Evolutionary conservation across 2,329 filamentous ascomycete genomes (phyloP), one percentile per base, ranked within the genome.

Genomic region (Dactylellina cionopaga): DNA sequence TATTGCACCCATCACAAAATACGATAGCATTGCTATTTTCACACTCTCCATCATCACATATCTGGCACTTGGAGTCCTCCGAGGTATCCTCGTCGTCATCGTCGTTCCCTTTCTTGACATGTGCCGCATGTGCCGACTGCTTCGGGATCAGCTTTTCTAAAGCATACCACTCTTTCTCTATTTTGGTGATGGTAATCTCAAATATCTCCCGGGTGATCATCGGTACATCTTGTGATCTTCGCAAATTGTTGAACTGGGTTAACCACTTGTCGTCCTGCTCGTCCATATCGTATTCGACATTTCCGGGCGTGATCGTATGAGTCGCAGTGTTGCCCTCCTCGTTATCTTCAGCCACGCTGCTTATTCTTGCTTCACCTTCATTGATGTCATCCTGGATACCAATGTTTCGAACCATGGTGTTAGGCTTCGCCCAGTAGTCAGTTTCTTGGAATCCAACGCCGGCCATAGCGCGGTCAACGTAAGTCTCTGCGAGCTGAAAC

Each of bases 11-110:
- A 79, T 99, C 95, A 80, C 95, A 99, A 79, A 99, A 99, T 19
- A 99, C 95, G 78, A 99, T 99, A 0, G 95, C 95, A 79, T 99
- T 99, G 19, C 95, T 96, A 80, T 99, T 99, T 81, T 99, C 95
- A 79, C 95, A 99, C 79, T 99, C 95, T n/a, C 95, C 95, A 78
- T 99, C 95, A 79, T 99, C 95, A 79, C 95, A 99, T 66, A 99
- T 96, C 19, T 92, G 93, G 79, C 95, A 99, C 80, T 96, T 98
- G 77, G 90, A 96, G 80, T 99, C 95, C 81, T 98, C 95, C 17
- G 92, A 92, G 9, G 64, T 66, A 51, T 74, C 69, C 19, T 63
- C 56, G n/a, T 75, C 71, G 15, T 74, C 76, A 25, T 74, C 75
- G 24, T 70, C 70, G 31, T 74, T 69, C 24, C 70, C 74, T 62